Base-by-base conservation (phyloP, 495 filamentous ascomycete species). In the Baudoinia panamericana region DNA sequence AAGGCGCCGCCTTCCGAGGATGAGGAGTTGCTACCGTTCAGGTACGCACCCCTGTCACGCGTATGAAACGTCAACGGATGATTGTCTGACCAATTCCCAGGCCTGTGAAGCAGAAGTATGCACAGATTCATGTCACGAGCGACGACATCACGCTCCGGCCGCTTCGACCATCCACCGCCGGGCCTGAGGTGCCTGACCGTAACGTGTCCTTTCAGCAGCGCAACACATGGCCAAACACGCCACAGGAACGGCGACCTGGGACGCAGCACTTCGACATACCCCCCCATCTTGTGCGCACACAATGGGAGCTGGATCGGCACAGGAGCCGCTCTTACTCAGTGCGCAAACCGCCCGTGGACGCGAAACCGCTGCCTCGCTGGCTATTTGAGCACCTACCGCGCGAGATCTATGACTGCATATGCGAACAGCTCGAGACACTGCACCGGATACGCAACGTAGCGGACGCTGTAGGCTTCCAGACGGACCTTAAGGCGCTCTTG, bases 391-490 rank as follows among this genome's bases (percentile, higher is more conserved):
- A 64, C 18, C 35, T 78, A 5, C 72, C 75, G 0, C 58, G 60
- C n/a, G 68, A 69, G 32, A 65, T 79, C 3, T 75, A 71, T 51
- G 64, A 73, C 39, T 68, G 62, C 31, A 71, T 79, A 21, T 44
- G 76, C 8, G 59, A 62, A 26, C 66, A 71, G 33, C 44, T 79
- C 11, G 62, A 69, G 30, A 43, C 50, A 5, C 37, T 73, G 28
- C 72, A 79, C 45, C 33, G 63, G 57, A 17, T 41, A 33, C 15
- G 54, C 56, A 13, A 53, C 56, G 21, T 63, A 63, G 45, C 66
- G 28, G 90, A 84, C 52, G 67, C 75, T 39, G 82, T 79, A 46
- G 87, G 84, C 60, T 84, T 76, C 59, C 76, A 83, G 63, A 73
- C 80, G 36, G 82, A 90, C 53, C 55, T 86, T 19, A 75, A 73